Conservation (phyloP, 768 basidiomycete genomes). For the Boletus tomentosulus region DNA sequence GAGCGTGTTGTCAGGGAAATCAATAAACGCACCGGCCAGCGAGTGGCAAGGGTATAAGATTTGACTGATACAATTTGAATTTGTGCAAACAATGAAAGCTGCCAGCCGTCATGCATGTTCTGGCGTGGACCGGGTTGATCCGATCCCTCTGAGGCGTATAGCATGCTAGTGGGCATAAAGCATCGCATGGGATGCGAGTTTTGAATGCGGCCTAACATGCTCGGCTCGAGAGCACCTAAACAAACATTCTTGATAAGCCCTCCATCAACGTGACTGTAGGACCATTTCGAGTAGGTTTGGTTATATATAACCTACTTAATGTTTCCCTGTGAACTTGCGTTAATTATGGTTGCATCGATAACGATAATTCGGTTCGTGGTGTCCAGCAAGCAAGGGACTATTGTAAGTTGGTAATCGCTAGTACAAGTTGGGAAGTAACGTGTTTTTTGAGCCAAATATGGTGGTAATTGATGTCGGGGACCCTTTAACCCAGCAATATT, state of each 20-base stretch:
- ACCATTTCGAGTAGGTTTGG: not conserved
- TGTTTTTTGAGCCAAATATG: not conserved
- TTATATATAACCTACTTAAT: not conserved
- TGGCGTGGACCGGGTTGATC: not conserved
- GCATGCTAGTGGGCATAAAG: not conserved
- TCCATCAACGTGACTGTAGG: not conserved
- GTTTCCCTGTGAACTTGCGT: not conserved
- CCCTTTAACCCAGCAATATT: not conserved
- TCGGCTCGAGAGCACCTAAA: not conserved
- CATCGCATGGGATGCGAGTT: not conserved
- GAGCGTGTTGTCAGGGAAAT: slow-evolving; percentile 3
- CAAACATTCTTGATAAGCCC: not conserved
- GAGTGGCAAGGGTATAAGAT: not conserved
- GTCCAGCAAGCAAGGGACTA: not conserved
- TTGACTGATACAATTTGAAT: not conserved
- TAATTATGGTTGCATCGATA: not conserved
- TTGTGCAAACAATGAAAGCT: not conserved
- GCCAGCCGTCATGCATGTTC: not conserved
- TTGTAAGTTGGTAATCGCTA: not conserved
- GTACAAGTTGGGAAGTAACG: not conserved
- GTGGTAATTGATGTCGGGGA: not conserved
- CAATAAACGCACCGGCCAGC: not conserved
- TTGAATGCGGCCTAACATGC: not conserved
- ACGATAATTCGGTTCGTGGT: not conserved
- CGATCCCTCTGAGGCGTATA: not conserved